A percentile compares a stretch with the other conserved stretches of the same genome.
phyloP scores from a whole-genome alignment of 495 filamentous ascomycete genomes.

The Penicillium soppii region DNA sequence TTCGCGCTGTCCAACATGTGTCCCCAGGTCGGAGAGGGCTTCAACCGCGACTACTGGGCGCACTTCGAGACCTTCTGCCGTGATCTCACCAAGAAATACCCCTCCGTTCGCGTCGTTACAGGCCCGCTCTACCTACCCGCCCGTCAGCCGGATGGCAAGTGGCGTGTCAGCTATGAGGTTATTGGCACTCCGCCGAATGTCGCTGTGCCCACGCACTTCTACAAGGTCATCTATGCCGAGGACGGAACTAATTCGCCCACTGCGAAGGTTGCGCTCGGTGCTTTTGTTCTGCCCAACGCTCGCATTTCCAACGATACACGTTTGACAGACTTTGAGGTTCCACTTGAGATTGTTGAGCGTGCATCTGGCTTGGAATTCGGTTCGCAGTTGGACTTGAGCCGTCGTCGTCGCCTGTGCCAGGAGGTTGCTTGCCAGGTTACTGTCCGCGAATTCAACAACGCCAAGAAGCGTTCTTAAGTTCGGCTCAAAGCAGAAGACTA shows the following conservation, averaged over 20 bases:
- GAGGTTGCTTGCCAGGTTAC: conserved; percentile 79
- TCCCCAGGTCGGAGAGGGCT: conserved; percentile 94
- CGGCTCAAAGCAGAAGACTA: background rate
- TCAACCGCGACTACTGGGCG: conserved; percentile 98
- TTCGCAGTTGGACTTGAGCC: conserved; percentile 64
- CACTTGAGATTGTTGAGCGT: conserved; percentile 85
- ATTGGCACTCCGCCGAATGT: conserved; percentile 92
- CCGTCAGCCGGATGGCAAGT: conserved; percentile 83
- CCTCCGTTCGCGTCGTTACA: conserved; percentile 86
- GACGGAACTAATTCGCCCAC: conserved; percentile 57
- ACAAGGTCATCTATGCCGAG: conserved; percentile 96
- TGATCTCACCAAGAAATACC: conserved; percentile 74
- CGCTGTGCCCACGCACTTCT: conserved; percentile 97
- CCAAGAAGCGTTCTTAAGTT: conserved; percentile 23
- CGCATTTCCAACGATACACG: conserved; percentile 83
- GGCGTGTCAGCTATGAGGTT: conserved; percentile 95
- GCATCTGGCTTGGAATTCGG: conserved; percentile 92
- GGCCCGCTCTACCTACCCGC: conserved; percentile 90
- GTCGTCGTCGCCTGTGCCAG: conserved; percentile 78
- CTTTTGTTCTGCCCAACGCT: conserved; percentile 94
- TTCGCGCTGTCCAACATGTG: conserved; percentile 95
- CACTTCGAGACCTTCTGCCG: conserved; percentile 98
- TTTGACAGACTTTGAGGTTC: conserved; percentile 88
- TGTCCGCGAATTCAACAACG: conserved; percentile 70
- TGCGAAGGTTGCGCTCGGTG: conserved; percentile 83